Evolutionary conservation across 495 filamentous ascomycete genomes (phyloP).

Genomic region (Daldinia caldariorum): DNA sequence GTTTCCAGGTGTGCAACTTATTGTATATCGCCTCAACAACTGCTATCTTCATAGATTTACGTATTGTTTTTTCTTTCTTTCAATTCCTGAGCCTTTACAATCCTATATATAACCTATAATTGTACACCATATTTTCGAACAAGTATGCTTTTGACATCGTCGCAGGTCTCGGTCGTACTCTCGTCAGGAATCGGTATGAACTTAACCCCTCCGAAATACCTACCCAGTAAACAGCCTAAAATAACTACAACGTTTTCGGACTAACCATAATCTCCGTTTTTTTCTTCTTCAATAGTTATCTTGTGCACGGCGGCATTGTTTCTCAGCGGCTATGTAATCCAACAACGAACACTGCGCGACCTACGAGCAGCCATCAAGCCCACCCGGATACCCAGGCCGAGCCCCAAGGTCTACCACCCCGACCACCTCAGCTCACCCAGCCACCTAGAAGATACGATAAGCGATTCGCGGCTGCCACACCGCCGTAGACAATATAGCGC

Average conservation of each 20-base stretch:
- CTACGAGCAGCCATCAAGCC: constrained; percentile 59
- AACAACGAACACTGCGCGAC: constrained; percentile 63
- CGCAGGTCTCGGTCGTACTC: constrained; percentile 62
- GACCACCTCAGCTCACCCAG: constrained; percentile 46
- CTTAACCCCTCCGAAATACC: constrained; percentile 19
- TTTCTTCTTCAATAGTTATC: constrained; percentile 50
- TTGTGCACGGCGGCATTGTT: constrained; percentile 63
- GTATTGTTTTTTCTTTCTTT: too few relatives aligned
- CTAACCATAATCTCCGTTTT: constrained; percentile 18
- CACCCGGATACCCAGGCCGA: constrained; percentile 45
- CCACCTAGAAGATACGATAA: constrained; percentile 53
- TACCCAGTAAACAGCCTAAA: not conserved
- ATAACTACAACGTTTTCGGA: not conserved
- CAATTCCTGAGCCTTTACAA: constrained; percentile 10
- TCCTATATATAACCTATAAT: constrained; percentile 18
- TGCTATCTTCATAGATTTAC: constrained; percentile 7
- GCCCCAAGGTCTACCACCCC: constrained; percentile 57
- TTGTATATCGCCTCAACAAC: constrained; percentile 15
- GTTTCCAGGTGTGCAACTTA: constrained; percentile 5
- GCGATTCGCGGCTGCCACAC: constrained; percentile 24
- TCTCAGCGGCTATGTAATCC: constrained; percentile 64
- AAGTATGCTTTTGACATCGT: constrained; percentile 62
- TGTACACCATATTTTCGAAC: constrained; percentile 7
- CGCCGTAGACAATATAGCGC: not conserved
- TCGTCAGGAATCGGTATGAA: constrained; percentile 59